Base-by-base conservation (phyloP, 345 rosid species). In the Populus alba region DNA sequence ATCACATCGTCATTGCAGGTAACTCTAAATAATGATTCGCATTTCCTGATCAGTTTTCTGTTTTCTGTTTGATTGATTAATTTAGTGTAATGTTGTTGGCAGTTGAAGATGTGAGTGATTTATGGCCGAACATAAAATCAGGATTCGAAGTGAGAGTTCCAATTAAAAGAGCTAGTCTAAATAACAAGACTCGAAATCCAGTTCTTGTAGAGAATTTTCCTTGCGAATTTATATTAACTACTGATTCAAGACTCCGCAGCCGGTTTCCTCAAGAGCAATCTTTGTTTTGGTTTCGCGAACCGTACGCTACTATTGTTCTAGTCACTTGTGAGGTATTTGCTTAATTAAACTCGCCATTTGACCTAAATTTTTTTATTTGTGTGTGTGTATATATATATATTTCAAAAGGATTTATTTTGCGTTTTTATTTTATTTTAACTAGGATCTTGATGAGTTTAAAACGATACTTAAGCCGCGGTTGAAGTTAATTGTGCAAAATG, bases 401-500 rank as follows among this genome's bases (percentile, higher is more conserved):
- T 27, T 65, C 38, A 65, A 61, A 23, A 20, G 12, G 25, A 61
- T 22, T 66, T 15, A 16, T 29, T 5, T 31, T 20, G 20, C 17
- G 37, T 39, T 47, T 47, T 77, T 67, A 25, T 43, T 67, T 18
- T 29, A 68, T 25, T 65, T 66, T 8, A 66, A 12, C 51, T 70
- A 96, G 99, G 98, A 94, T 89, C 97, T 92, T 87, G 99, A 94
- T 71, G 99, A 96, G 90, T 92, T 92, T 86, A 94, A 90, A 86
- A 90, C 90, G 85, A 96, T 96, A 79, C 94, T 96, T 78, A 94
- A 90, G 80, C 99, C 99, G 18, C 97, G 97, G 61, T 87, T 94
- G 80, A 96, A 91, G 84, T 85, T 92, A 71, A 91, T 96, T 83
- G 94, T 87, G 79, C 97, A 94, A 78, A 96, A 94, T 78, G 98